Conservation (phyloP, 495 filamentous ascomycete species). For the Astrocystis sublimbata region DNA sequence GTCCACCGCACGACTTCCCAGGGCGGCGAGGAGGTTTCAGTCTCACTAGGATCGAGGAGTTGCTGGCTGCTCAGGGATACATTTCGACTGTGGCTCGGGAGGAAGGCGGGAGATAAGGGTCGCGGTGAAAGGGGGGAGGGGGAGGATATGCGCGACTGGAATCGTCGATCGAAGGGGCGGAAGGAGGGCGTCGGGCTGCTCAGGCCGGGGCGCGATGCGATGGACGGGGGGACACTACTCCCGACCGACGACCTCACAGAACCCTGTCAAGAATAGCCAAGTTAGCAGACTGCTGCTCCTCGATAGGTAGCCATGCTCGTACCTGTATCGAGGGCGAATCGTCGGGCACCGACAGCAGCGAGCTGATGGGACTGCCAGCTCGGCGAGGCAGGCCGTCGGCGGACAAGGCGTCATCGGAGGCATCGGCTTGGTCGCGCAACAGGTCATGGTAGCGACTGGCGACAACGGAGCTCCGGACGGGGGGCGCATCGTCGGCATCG, state of each 20-base stretch:
- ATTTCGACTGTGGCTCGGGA: constrained; percentile 72
- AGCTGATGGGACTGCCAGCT: constrained; percentile 50
- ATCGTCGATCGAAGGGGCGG: constrained; percentile 89
- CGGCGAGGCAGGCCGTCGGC: constrained; percentile 40
- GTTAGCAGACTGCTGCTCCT: constrained; percentile 29
- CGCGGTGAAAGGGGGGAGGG: constrained; percentile 59
- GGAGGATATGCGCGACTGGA: constrained; percentile 79
- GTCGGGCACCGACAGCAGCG: constrained; percentile 71
- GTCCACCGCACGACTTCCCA: constrained; percentile 99
- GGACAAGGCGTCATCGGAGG: constrained; percentile 48
- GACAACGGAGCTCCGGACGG: constrained; percentile 35
- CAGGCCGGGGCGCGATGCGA: constrained; percentile 48
- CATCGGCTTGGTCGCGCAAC: constrained; percentile 43
- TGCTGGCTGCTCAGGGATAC: constrained; percentile 66
- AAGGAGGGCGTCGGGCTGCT: constrained; percentile 73
- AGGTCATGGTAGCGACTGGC: constrained; percentile 50
- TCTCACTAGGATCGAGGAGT: constrained; percentile 56
- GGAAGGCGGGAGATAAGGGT: constrained; percentile 76
- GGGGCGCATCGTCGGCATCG: constrained; percentile 25
- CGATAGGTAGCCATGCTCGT: constrained; percentile 29
- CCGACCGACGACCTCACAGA: constrained; percentile 77
- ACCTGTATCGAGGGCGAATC: constrained; percentile 90
- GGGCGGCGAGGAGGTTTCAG: constrained; percentile 69
- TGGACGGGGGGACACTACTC: constrained; percentile 57
- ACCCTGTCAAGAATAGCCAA: constrained; percentile 62